These are phyloP conservation scores for Hypoxylon sp. DNA, from an alignment of 2,329 filamentous ascomycete genomes.

Conservation along the genomic window DNA sequence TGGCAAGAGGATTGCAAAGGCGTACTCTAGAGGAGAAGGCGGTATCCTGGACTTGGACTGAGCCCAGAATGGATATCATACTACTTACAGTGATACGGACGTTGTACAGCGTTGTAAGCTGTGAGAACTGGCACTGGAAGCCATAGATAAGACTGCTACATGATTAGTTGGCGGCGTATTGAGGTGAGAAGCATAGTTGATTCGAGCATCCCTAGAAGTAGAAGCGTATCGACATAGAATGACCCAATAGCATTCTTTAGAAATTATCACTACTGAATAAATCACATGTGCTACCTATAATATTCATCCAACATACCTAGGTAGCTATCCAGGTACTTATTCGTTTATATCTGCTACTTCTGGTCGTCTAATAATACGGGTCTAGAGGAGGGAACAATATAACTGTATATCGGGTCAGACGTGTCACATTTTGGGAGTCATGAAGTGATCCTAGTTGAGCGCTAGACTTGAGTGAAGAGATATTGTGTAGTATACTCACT, in stretches of 20 bases:
- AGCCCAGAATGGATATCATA: neutral
- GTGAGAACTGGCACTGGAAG: neutral
- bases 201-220: neutral
- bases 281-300: neutral
- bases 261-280: neutral
- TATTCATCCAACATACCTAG: neutral
- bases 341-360: neutral
- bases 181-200: neutral
- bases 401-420: neutral
- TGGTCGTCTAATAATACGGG: neutral
- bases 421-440: neutral
- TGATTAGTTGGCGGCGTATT: neutral
- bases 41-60: conserved; percentile 35
- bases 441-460: no score
- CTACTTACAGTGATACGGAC: neutral
- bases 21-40: conserved; percentile 60
- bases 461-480: no score
- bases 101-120: neutral
- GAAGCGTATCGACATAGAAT: conserved; percentile 3
- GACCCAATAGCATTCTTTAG: neutral
- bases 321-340: neutral
- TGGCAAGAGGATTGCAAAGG: conserved; percentile 73
- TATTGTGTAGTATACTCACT: no score
- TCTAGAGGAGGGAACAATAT: neutral
- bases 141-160: neutral